Evolutionary conservation across 768 basidiomycete genomes (phyloP).

Genomic region (Lactifluus subvellereus): DNA sequence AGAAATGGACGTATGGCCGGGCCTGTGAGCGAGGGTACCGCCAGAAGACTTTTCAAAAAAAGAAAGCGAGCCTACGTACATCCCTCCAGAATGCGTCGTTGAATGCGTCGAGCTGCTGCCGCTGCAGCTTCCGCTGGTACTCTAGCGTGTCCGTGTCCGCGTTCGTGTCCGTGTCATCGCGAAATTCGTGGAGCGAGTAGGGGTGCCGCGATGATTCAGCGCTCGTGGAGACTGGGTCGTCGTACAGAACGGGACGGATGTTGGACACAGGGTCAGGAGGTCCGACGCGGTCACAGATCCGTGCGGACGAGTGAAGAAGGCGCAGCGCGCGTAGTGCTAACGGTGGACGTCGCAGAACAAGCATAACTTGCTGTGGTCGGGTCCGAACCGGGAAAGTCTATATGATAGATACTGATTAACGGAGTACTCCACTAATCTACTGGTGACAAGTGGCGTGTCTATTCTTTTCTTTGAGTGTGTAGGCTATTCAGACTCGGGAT

Average conservation of each 20-base stretch:
- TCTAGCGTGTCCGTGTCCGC: conserved; percentile 35
- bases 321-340: conserved; percentile 21
- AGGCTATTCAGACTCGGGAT: conserved; percentile 20
- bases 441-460: too few relatives aligned
- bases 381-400: too few relatives aligned
- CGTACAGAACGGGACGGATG: conserved; percentile 74
- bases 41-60: not conserved
- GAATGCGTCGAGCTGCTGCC: conserved; percentile 67
- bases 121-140: conserved; percentile 63
- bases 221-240: conserved; percentile 38
- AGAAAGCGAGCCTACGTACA: conserved; percentile 40
- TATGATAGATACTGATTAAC: too few relatives aligned
- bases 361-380: conserved; percentile 1
- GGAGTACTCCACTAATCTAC: too few relatives aligned
- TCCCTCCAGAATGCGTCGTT: conserved; percentile 80
- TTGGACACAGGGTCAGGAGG: conserved; percentile 76
- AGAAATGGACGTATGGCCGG: not conserved
- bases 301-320: conserved; percentile 19
- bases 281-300: conserved; percentile 43
- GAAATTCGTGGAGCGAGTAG: conserved; percentile 75
- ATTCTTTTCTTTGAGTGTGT: not conserved
- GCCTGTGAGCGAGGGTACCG: not conserved
- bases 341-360: conserved; percentile 17
- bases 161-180: conserved; percentile 26
- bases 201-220: conserved; percentile 43